phyloP scores from a whole-genome alignment of 202 grass and related monocot genomes.

The Cymbopogon flexuosus region DNA sequence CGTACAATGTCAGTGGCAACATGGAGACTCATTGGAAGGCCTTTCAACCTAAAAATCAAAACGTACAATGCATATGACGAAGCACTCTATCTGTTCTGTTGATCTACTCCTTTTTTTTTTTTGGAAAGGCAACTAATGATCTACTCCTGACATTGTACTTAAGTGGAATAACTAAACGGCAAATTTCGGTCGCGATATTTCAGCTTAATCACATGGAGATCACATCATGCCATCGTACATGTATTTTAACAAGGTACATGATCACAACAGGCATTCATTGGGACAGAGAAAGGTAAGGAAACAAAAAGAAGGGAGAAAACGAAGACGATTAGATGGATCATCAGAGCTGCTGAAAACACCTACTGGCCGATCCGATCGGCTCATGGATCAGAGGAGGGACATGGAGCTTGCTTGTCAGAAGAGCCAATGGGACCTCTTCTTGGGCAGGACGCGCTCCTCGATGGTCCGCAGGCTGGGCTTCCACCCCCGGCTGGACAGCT shows the following conservation, averaged over 20 bases:
- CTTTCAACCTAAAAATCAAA: background rate
- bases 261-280: conserved; percentile 21
- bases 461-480: conserved; percentile 82
- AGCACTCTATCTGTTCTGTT: background rate
- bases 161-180: background rate
- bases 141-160: too few species aligned
- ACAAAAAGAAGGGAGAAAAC: background rate
- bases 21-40: background rate
- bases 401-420: background rate
- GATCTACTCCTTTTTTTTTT: background rate
- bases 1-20: background rate
- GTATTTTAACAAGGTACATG: conserved; percentile 10
- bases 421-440: conserved; percentile 84
- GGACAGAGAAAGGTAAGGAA: background rate
- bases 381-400: background rate
- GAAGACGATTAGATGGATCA: conserved; percentile 2
- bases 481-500: conserved; percentile 73
- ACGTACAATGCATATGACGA: background rate
- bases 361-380: background rate
- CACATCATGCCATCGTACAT: conserved; percentile 27
- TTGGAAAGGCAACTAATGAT: background rate
- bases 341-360: background rate
- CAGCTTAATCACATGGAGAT: conserved; percentile 31
- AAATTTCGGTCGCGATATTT: conserved; percentile 16
- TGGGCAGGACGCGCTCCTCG: conserved; percentile 49